These are phyloP conservation scores for Pyrus betulifolia DNA, from an alignment of 306 rosid genomes.

Conservation along the genomic window DNA sequence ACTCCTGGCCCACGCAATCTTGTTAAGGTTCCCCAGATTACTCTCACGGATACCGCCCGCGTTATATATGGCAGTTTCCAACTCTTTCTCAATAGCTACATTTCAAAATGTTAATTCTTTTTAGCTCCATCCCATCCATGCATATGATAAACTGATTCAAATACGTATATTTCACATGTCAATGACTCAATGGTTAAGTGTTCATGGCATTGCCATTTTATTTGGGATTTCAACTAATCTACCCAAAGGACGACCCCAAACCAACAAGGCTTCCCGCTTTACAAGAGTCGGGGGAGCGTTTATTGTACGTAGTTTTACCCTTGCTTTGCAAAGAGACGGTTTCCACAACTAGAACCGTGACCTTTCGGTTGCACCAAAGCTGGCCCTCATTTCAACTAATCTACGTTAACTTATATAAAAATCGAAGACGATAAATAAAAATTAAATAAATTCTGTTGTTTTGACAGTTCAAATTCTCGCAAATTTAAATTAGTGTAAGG, in stretches of 20 bases:
- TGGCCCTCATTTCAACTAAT: background rate
- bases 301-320: too few relatives aligned
- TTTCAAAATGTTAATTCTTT: constrained; percentile 31
- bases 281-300: too few relatives aligned
- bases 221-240: background rate
- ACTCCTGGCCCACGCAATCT: constrained; percentile 84
- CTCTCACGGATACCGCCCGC: constrained; percentile 79
- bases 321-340: too few relatives aligned
- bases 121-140: constrained; percentile 26
- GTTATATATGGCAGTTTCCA: constrained; percentile 76
- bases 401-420: background rate
- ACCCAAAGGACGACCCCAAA: too few relatives aligned
- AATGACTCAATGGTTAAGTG: background rate
- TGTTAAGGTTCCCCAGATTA: constrained; percentile 70
- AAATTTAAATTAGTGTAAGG: too few relatives aligned
- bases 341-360: too few relatives aligned
- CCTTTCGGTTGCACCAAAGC: too few relatives aligned
- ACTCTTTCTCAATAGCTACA: constrained; percentile 81
- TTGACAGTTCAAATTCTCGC: too few relatives aligned
- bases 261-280: too few relatives aligned
- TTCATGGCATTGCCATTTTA: background rate
- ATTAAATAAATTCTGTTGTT: too few relatives aligned
- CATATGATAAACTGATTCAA: constrained; percentile 16
- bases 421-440: too few relatives aligned
- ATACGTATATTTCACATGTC: background rate